Conservation (phyloP, 352 stramenopile species). For the Pythium dissotocum region DNA sequence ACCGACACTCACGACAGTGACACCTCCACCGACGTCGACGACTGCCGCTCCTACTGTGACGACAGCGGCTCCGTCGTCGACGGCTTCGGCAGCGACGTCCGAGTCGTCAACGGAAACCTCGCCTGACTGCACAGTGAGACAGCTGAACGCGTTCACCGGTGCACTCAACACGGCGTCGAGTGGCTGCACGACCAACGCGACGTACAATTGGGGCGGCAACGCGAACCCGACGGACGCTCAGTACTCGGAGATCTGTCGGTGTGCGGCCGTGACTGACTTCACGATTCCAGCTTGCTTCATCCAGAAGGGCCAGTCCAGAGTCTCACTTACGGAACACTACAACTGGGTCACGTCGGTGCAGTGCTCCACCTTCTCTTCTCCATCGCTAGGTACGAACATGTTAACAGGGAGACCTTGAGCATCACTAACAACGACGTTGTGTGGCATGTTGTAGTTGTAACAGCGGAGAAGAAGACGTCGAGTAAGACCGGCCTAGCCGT, state of each 20-base stretch:
- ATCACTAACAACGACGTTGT: no score
- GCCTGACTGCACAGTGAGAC: constrained; percentile 5
- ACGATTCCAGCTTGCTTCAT: constrained; percentile 13
- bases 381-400: background rate
- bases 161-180: constrained; percentile 17
- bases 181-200: constrained; percentile 4
- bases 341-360: constrained; percentile 13
- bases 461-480: background rate
- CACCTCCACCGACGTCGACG: background rate
- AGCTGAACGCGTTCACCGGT: constrained; percentile 6
- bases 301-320: constrained; percentile 5
- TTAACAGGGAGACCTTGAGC: no score
- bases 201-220: constrained; percentile 15
- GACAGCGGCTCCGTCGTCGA: background rate
- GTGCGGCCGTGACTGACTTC: background rate
- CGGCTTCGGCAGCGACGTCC: background rate
- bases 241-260: constrained; percentile 17
- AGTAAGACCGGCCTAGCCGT: constrained; percentile 2
- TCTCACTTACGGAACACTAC: constrained; percentile 16
- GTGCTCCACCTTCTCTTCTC: constrained; percentile 5
- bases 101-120: background rate
- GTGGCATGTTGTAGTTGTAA: no score
- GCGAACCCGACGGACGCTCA: constrained; percentile 7
- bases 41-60: no score
- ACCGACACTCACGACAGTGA: no score